Evolutionary conservation across 306 rosid species (phyloP), one percentile per base, ranked within the genome.

Genomic region (Rosa multiflora): DNA sequence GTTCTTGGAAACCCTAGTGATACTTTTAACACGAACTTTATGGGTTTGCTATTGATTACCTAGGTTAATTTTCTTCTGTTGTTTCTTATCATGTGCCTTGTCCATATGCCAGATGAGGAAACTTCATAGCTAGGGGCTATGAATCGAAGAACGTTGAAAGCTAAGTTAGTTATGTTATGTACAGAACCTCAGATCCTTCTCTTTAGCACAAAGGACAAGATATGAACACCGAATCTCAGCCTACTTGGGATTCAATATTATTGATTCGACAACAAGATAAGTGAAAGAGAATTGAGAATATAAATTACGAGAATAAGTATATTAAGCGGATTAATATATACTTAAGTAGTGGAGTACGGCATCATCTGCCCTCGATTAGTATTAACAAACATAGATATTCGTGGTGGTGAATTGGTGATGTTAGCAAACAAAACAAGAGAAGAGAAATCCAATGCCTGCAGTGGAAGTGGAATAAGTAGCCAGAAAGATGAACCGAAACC

Each of bases 331-430:
- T 63, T 63, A 26, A 10, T 69, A 67, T 80, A 67, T 73, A 56
- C 69, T n/a, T 11, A 13, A 9, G 53, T 46, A 83, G 90, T 90
- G 90, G 90, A 81, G 79, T 63, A 59, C 80, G 70, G 56, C 90
- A 82, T 87, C 91, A 86, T 80, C 53, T 81, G 88, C 76, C 70
- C 20, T 67, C 67, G 44, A 76, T 83, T 80, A 76, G 76, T 12
- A 55, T 35, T 61, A 76, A 76, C 29, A 14, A 40, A 78, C 76
- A 83, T 71, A 53, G 61, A 56, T 62, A 71, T 79, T 85, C 73
- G 88, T 67, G 72, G 76, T 66, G 74, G 79, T 58, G 77, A 35
- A 73, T 84, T 84, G 76, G 69, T 73, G 85, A 56, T 72, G 85
- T 74, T 49, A 42, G 81, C 70, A 74, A 23, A 8, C 72, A 73